Percentiles rank a stretch among this genome's conserved stretches.
phyloP scores from a whole-genome alignment of 306 rosid species.

The Adenanthera pavonina region DNA sequence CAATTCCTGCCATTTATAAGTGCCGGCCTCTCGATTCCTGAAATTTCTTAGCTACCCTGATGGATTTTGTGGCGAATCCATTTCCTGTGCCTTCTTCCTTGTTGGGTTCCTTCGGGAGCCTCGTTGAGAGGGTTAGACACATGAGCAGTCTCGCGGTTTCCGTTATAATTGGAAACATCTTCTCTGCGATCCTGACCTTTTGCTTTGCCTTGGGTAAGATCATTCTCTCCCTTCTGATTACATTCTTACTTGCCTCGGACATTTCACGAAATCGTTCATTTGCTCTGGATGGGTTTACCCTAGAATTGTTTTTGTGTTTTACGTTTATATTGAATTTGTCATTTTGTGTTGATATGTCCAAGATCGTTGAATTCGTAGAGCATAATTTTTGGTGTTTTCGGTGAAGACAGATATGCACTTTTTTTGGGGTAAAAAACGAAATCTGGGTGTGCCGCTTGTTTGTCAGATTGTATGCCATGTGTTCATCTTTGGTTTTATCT shows the following conservation, averaged over 20 bases:
- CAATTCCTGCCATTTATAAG: background rate
- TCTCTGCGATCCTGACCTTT: slow-evolving; percentile 97
- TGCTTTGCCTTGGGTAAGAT: slow-evolving; percentile 90
- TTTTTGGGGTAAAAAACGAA: slow-evolving; percentile 28
- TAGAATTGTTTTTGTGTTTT: background rate
- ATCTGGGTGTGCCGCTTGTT: slow-evolving; percentile 40
- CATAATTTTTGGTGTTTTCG: slow-evolving; percentile 19
- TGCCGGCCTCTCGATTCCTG: slow-evolving; percentile 9
- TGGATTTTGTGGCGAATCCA: slow-evolving; percentile 75
- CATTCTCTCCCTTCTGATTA: background rate
- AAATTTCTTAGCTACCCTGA: slow-evolving; percentile 39
- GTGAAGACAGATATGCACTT: slow-evolving; percentile 27
- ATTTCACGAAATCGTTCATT: slow-evolving; percentile 4
- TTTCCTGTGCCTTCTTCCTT: slow-evolving; percentile 56
- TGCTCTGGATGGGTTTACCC: slow-evolving; percentile 13
- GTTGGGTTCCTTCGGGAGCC: slow-evolving; percentile 60
- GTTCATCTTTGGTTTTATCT: slow-evolving; percentile 21
- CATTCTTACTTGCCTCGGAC: background rate
- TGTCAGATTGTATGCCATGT: slow-evolving; percentile 39
- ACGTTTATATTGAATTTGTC: slow-evolving; percentile 30
- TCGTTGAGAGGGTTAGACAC: slow-evolving; percentile 66
- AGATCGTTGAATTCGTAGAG: slow-evolving; percentile 2
- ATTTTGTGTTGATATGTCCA: slow-evolving; percentile 24
- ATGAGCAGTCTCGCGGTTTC: slow-evolving; percentile 69
- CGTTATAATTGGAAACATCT: slow-evolving; percentile 79